Evolutionary conservation across 345 rosid genomes (phyloP).

Genomic region (Aquilaria yunnanensis): DNA sequence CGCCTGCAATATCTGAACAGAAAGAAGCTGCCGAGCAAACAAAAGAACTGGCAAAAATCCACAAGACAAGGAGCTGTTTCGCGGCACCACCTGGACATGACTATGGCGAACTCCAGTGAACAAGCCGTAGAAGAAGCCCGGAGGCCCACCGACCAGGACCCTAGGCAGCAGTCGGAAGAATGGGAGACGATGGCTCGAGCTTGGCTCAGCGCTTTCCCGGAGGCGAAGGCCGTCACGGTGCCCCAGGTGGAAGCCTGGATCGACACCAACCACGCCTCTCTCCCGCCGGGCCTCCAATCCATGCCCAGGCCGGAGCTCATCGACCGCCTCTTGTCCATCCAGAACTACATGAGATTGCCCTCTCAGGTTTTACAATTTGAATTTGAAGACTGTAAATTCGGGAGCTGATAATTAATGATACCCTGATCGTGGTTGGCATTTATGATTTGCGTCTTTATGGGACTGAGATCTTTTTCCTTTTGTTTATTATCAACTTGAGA

Average conservation of each 20-base stretch:
- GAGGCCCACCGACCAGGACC: constrained; percentile 2
- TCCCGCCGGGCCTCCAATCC: constrained; percentile 70
- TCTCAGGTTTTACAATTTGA: constrained; percentile 18
- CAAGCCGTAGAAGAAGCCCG: constrained; percentile 28
- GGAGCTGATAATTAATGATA: neutral
- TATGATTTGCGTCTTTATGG: neutral
- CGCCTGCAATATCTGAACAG: no score
- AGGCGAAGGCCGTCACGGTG: constrained; percentile 61
- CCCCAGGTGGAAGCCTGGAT: constrained; percentile 84
- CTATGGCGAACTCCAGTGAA: constrained; percentile 24
- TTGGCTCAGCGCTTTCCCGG: constrained; percentile 83
- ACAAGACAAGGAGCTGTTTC: neutral
- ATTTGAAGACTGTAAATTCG: neutral
- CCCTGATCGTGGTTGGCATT: neutral
- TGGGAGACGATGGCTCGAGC: constrained; percentile 93
- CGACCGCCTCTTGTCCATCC: constrained; percentile 73
- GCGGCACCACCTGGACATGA: constrained; percentile 4
- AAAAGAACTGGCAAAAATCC: no score
- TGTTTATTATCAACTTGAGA: no score
- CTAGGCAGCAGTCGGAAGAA: constrained; percentile 52
- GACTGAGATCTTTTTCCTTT: neutral
- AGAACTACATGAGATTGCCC: constrained; percentile 62
- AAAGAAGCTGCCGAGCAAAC: no score
- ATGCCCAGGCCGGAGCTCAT: constrained; percentile 80
- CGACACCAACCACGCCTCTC: constrained; percentile 52